These are phyloP conservation scores for Sarcomyxa edulis DNA, from an alignment of 768 basidiomycete genomes.

Conservation along the genomic window DNA sequence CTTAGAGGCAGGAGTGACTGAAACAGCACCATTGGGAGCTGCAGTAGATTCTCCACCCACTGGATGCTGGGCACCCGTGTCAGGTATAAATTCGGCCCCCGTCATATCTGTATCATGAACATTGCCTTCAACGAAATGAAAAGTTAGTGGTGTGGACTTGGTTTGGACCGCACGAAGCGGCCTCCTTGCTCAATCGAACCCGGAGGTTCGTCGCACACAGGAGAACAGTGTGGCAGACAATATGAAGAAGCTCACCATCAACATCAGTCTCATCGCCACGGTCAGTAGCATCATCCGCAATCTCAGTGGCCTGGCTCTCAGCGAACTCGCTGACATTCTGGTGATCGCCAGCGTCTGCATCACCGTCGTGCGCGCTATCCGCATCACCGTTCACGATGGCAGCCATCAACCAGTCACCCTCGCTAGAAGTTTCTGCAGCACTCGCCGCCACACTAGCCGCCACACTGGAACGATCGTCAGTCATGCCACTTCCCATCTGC, in stretches of 20 bases:
- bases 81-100: no score
- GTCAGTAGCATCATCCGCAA: slow-evolving; percentile 26
- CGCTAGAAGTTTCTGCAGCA: slow-evolving; percentile 64
- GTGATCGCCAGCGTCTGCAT: slow-evolving; percentile 34
- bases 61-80: slow-evolving; percentile 27
- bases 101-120: slow-evolving; percentile 37
- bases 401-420: slow-evolving; percentile 87
- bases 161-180: slow-evolving; percentile 34
- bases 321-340: slow-evolving; percentile 37
- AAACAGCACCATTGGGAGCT: slow-evolving; percentile 3
- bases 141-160: slow-evolving; percentile 51
- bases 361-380: slow-evolving; percentile 40
- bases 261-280: slow-evolving; percentile 23
- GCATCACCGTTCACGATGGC: slow-evolving; percentile 73
- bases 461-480: slow-evolving; percentile 54
- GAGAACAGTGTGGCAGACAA: slow-evolving; percentile 24
- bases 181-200: slow-evolving; percentile 29
- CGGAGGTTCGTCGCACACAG: slow-evolving; percentile 46
- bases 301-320: slow-evolving; percentile 30
- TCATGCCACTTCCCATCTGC: slow-evolving; percentile 33
- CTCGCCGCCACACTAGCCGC: slow-evolving; percentile 59
- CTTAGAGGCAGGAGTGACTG: slow-evolving; percentile 10
- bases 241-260: slow-evolving; percentile 51
- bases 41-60: slow-evolving; percentile 14
- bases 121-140: slow-evolving; percentile 46